These are phyloP conservation scores for Paraphaeosphaeria minitans DNA, from an alignment of 2,329 filamentous ascomycete species.

Conservation along the genomic window DNA sequence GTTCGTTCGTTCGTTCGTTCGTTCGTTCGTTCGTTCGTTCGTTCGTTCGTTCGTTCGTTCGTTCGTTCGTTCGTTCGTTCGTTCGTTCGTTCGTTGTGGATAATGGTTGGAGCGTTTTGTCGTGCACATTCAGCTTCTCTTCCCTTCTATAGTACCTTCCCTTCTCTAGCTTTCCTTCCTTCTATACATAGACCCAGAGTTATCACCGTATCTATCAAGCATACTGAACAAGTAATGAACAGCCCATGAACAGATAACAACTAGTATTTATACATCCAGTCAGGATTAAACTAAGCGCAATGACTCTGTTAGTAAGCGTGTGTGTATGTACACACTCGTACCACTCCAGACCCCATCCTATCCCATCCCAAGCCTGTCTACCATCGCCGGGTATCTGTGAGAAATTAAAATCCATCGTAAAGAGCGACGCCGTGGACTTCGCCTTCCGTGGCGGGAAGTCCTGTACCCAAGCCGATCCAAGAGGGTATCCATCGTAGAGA, in stretches of 20 bases:
- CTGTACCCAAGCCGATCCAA: not conserved
- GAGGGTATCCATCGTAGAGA: not conserved
- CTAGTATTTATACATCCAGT: not conserved
- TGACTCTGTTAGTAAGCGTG: no score
- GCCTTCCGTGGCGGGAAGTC: no score
- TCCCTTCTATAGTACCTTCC: not conserved
- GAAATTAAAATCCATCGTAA: not conserved
- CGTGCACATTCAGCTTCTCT: not conserved
- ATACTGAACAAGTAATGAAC: not conserved
- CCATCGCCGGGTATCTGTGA: slow-evolving; percentile 1
- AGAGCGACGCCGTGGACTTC: slow-evolving; percentile 2
- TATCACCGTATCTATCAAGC: not conserved
- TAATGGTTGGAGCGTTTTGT: not conserved
- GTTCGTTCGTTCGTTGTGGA: not conserved
- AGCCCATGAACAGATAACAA: no score
- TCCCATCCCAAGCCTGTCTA: not conserved
- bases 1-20: not conserved
- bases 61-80: not conserved
- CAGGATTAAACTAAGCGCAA: slow-evolving; percentile 1
- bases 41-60: not conserved
- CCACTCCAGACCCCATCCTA: not conserved
- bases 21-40: not conserved
- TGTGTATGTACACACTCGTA: not conserved
- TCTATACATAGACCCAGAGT: not conserved
- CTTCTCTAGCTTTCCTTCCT: not conserved